These are phyloP conservation scores for Chrysoporthe puriensis DNA, from an alignment of 2,329 filamentous ascomycete genomes.

Conservation along the genomic window DNA sequence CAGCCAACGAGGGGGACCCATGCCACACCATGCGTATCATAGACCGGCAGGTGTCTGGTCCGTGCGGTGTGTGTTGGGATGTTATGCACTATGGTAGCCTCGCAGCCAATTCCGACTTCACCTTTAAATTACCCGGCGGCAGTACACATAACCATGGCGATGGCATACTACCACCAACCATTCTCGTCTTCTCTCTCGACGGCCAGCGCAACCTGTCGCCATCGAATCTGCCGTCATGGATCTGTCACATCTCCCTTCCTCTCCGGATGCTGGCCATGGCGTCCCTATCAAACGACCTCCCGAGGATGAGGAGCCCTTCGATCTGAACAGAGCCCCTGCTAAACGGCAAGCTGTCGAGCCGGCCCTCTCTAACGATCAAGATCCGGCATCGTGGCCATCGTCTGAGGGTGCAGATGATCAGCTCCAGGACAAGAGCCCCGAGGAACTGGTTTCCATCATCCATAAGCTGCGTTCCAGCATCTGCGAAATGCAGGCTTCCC, in stretches of 20 bases:
- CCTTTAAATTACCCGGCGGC: not conserved
- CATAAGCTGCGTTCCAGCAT: constrained; percentile 42
- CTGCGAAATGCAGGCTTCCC: constrained; percentile 40
- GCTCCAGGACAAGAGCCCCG: constrained; percentile 38
- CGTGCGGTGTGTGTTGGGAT: not conserved
- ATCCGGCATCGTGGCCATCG: no score
- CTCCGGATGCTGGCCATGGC: not conserved
- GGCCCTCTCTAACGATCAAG: not conserved
- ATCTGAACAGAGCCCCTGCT: constrained; percentile 4
- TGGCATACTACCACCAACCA: not conserved
- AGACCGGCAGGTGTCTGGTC: not conserved
- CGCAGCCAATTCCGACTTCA: not conserved
- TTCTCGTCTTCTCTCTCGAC: no score
- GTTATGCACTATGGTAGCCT: not conserved
- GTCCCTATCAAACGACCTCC: constrained; percentile 27
- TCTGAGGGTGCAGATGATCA: constrained; percentile 29
- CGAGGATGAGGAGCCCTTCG: constrained; percentile 23
- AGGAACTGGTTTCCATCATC: constrained; percentile 42
- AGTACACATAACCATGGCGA: not conserved
- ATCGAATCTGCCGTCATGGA: not conserved
- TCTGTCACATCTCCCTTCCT: not conserved
- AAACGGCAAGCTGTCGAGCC: constrained; percentile 9
- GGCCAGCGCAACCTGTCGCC: not conserved
- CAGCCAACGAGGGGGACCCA: not conserved
- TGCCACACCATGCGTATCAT: not conserved